Base-by-base conservation (phyloP, 2,329 filamentous ascomycete species). In the Tetracladium maxilliforme region DNA sequence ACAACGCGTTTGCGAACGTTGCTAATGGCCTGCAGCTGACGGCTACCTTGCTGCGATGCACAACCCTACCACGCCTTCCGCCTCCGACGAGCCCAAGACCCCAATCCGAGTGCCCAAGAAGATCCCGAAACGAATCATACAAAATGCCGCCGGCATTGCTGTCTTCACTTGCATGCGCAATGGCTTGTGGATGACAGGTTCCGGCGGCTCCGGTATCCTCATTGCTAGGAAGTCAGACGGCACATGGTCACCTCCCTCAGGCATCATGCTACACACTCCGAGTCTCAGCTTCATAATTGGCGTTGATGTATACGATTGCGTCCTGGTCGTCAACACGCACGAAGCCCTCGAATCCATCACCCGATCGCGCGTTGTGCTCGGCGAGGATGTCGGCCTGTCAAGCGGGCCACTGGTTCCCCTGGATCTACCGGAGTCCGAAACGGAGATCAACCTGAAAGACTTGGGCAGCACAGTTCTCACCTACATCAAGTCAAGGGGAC, bases 121-220 rank as follows among this genome's bases (percentile, higher is more conserved):
- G 54, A 94, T 95, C 15, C 87, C 87, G 1, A 58, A 74, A 29
- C 66, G 76, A 42, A 82, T 94, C 29, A 82, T 95, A 38, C 71
- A 80, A 44, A 81, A 90, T 52, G 86, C 86, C 15, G 83, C 87
- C 37, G 87, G 83, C 9, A 65, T 95, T 30, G 86, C 83, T 27
- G 81, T 95, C 37, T 94, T 94, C 55, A 93, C 86, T 1, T 92
- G 83, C 16, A 92, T 94, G 83, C 75, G 87, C 31, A 87, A 82
- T 10, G 87, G 87, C 9, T 57, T 94, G 16, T 93, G 86, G 80
- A 64, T 92, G 38, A 87, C 81, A 22, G 87, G 87, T 22, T 86
- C 84, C 10, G 86, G 87, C 15, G 87, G 87, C 19, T 87, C 82
- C 29, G 87, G 87, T 25, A 68, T 95, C 19, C 61, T 95, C 19